These are phyloP conservation scores for Anthracocystis panici-leucophaei DNA, from an alignment of 1,284 basidiomycete species.

Conservation along the genomic window DNA sequence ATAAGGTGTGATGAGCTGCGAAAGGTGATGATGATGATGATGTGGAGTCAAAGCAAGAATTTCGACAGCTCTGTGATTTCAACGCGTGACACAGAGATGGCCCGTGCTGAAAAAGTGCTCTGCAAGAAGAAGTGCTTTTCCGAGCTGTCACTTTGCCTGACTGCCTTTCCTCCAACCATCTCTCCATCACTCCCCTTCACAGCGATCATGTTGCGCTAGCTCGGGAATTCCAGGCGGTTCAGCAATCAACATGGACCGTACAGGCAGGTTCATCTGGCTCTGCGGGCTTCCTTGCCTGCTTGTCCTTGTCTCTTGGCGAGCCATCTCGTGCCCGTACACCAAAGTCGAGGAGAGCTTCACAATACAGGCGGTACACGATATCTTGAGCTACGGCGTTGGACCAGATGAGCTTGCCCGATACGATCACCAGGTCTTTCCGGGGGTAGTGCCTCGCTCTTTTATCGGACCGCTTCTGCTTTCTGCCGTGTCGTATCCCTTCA, in stretches of 20 bases:
- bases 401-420: slow-evolving; percentile 74
- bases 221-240: too few species aligned
- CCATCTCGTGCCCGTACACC: slow-evolving; percentile 77
- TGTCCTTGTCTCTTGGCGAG: slow-evolving; percentile 24
- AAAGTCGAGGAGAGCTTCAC: slow-evolving; percentile 99
- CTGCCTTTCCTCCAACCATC: background rate
- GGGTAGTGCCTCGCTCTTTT: slow-evolving; percentile 89
- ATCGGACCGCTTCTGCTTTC: slow-evolving; percentile 74
- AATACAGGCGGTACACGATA: slow-evolving; percentile 89
- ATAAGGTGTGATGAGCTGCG: slow-evolving; percentile 8
- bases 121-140: slow-evolving; percentile 8
- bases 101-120: slow-evolving; percentile 18
- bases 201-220: background rate
- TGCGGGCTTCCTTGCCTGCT: slow-evolving; percentile 29
- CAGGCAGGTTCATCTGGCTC: slow-evolving; percentile 19
- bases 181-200: background rate
- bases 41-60: slow-evolving; percentile 19
- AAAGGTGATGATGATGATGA: slow-evolving; percentile 12
- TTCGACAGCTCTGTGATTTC: background rate
- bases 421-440: slow-evolving; percentile 90
- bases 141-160: background rate
- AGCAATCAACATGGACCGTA: slow-evolving; percentile 11
- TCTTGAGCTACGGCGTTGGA: slow-evolving; percentile 80
- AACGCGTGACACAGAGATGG: slow-evolving; percentile 9
- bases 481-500: slow-evolving; percentile 56